A percentile compares a stretch with the other conserved stretches of the same genome.
Evolutionary conservation across 768 basidiomycete species (phyloP).

Genomic region (Boletus rufocinnamomeus): DNA sequence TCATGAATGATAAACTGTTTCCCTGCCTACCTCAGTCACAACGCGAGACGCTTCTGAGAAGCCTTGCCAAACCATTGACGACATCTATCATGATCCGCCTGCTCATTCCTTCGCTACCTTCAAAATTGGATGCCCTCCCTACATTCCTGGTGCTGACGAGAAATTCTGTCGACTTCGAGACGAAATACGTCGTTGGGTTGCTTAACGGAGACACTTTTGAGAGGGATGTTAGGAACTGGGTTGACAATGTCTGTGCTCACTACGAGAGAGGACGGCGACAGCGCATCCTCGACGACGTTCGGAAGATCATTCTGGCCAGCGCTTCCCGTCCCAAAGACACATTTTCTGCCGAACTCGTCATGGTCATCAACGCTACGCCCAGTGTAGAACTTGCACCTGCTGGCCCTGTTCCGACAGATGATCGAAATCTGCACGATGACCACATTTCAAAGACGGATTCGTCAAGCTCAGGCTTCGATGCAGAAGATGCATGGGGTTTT

Average conservation of each 20-base stretch:
- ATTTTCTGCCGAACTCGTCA: constrained; percentile 28
- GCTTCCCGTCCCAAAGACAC: constrained; percentile 22
- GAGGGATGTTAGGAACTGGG: constrained; percentile 66
- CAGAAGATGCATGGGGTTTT: constrained; percentile 52
- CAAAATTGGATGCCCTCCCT: constrained; percentile 58
- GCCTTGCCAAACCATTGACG: constrained; percentile 61
- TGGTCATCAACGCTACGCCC: neutral
- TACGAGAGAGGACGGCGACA: constrained; percentile 78
- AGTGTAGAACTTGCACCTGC: neutral
- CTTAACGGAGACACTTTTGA: constrained; percentile 52
- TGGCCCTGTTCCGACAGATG: constrained; percentile 33
- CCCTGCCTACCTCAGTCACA: constrained; percentile 53
- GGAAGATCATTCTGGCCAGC: constrained; percentile 52
- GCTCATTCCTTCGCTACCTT: constrained; percentile 70
- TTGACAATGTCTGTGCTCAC: constrained; percentile 63
- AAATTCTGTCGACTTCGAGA: constrained; percentile 69
- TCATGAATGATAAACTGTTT: constrained; percentile 61
- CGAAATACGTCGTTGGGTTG: constrained; percentile 48
- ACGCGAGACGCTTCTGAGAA: constrained; percentile 48
- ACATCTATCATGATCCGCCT: constrained; percentile 64
- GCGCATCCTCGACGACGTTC: constrained; percentile 61
- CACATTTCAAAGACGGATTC: constrained; percentile 29
- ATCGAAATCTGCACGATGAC: constrained; percentile 51
- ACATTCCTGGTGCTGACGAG: constrained; percentile 58
- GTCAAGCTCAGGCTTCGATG: constrained; percentile 25